Evolutionary conservation across 768 basidiomycete genomes (phyloP).

Genomic region (Thelephora ganbajun): DNA sequence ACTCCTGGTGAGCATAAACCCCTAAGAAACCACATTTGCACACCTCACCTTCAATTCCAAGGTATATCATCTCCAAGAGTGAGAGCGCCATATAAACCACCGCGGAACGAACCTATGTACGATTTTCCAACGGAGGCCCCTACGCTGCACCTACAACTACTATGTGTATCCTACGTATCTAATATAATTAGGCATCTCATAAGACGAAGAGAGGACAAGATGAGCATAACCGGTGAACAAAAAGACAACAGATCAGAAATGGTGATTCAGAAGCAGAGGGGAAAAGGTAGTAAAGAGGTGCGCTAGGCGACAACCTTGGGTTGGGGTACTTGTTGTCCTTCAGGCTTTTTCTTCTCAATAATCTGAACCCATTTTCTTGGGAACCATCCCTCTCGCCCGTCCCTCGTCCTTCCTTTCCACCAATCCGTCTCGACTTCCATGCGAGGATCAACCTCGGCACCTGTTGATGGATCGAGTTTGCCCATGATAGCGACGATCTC

Average conservation of each 20-base stretch:
- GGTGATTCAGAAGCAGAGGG: too few relatives aligned
- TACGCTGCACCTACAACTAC: neutral
- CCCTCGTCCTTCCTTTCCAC: constrained; percentile 91
- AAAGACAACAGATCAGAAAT: too few relatives aligned
- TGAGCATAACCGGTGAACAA: too few relatives aligned
- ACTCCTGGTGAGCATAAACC: constrained; percentile 22
- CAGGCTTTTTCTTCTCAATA: constrained; percentile 26
- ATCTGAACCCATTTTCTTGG: constrained; percentile 80
- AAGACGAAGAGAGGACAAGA: too few relatives aligned
- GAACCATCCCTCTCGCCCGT: constrained; percentile 92
- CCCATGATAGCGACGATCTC: constrained; percentile 90
- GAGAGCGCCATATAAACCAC: constrained; percentile 15
- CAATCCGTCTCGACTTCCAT: constrained; percentile 58
- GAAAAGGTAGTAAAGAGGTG: too few relatives aligned
- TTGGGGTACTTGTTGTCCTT: too few relatives aligned
- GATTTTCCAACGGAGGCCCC: too few relatives aligned
- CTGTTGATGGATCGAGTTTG: constrained; percentile 59
- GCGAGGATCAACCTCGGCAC: constrained; percentile 53
- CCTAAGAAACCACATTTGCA: neutral
- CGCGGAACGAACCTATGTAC: too few relatives aligned
- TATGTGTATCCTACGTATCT: too few relatives aligned
- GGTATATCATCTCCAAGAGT: constrained; percentile 19
- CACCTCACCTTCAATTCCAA: constrained; percentile 2
- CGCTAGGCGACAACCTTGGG: too few relatives aligned
- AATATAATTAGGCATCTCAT: too few relatives aligned